These are phyloP conservation scores for Coprinellus micaceus DNA, from an alignment of 768 basidiomycete genomes.

Conservation along the genomic window DNA sequence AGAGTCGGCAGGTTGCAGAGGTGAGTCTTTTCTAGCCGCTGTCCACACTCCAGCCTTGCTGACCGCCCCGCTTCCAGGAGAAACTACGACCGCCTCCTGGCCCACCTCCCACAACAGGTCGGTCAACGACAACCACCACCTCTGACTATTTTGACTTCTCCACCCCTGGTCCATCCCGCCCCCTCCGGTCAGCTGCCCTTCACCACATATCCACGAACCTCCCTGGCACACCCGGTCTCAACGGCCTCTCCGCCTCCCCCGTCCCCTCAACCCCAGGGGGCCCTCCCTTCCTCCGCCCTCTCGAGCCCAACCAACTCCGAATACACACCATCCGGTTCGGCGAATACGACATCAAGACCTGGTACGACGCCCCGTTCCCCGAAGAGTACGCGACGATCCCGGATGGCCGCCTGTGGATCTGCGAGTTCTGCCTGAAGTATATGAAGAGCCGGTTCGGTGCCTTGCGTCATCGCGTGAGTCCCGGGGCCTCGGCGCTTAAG, in stretches of 20 bases:
- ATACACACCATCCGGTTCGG: constrained; percentile 92
- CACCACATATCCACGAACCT: constrained; percentile 29
- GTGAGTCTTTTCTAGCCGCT: constrained; percentile 35
- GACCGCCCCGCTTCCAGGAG: too few species aligned
- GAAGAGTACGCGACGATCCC: constrained; percentile 94
- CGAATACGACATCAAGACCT: constrained; percentile 89
- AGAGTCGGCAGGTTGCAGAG: constrained; percentile 69
- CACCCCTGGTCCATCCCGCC: constrained; percentile 53
- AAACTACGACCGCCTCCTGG: constrained; percentile 46
- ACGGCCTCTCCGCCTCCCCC: constrained; percentile 37
- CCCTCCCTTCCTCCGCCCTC: constrained; percentile 25
- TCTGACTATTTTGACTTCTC: constrained; percentile 20
- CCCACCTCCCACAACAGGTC: constrained; percentile 16
- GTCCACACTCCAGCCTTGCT: too few species aligned
- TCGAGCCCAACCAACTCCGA: constrained; percentile 43
- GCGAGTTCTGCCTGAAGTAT: constrained; percentile 97
- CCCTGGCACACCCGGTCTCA: constrained; percentile 15
- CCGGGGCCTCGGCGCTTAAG: neutral
- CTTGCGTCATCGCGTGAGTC: constrained; percentile 76
- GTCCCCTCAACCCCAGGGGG: constrained; percentile 40
- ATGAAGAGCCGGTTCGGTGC: constrained; percentile 93
- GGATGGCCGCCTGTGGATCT: constrained; percentile 92
- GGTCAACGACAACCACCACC: neutral
- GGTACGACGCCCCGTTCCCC: constrained; percentile 98
- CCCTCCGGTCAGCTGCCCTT: constrained; percentile 55